Base-by-base conservation (phyloP, 192 early-diverging fungal species). In the Linnemannia exigua region DNA sequence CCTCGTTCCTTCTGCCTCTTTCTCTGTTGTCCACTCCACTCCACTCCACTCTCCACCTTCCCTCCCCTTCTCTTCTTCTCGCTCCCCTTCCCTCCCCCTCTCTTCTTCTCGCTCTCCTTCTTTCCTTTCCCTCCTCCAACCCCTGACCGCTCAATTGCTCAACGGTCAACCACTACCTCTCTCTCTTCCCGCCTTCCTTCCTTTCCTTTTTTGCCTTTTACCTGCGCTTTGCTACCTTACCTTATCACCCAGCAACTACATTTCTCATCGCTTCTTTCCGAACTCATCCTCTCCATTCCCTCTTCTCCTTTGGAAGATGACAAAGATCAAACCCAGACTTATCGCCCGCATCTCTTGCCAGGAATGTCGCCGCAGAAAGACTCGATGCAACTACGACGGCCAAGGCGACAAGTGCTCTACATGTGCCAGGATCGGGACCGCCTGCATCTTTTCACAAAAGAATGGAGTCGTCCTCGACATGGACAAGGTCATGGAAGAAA, bases 401-500 rank as follows among this genome's bases (percentile, higher is more conserved):
- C 84, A 86, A 36, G 74, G 75, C 35, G 74, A 86, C 36, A 86
- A 86, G 54, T 86, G 84, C 35, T 80, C 84, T 2, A 86, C 84
- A 37, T 86, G 84, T 67, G 72, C 76, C 22, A 67, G 84, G 20
- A 86, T 86, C 37, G 84, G 84, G 46, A 86, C 84, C 15, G 54
- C 78, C 22, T 86, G 84, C 51, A 77, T 86, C 70, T 86, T 86
- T 70, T 75, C 84, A 1, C 84, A 86, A 77, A 86, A 86, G 84
- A 86, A 86, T 47, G 84, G 84, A 19, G 75, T 80, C 44, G 37
- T 86, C 38, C 84, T 86, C 50, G 84, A 86, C 76, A 86, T 86
- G 37, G 79, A 86, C 15, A 86, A 86, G 70, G 84, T 86, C 78
- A 86, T 86, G 84, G 84, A 86, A 33, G 84, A 86, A 48, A 86